Base-by-base conservation (phyloP, 257 asterid genomes). In the Salvia rosmarinus region DNA sequence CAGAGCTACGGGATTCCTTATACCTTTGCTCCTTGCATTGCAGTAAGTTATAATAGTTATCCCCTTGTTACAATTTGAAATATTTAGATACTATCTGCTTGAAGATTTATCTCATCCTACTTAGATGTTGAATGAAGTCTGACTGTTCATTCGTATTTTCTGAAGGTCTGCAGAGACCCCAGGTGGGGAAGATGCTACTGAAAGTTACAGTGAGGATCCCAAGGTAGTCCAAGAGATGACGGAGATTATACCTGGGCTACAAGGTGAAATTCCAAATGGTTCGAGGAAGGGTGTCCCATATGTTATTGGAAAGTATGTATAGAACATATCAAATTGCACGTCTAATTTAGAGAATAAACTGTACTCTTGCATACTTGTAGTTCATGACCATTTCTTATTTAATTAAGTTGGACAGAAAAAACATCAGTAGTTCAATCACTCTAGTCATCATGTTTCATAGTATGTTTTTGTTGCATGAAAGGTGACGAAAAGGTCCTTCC, bases 101-200 rank as follows among this genome's bases (percentile, higher is more conserved):
- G 9, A 19, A 43, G 43, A 49, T 9, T 17, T 2, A 50, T 40
- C 44, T 30, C n/a, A n/a, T n/a, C 42, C 17, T 44, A 37, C 67
- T 49, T 11, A 42, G 32, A 64, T 68, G 61, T 47, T 56, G 37
- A 60, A 37, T 50, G 42, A 64, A 40, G 43, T 57, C 67, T 57
- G 50, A 20, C 19, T 25, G 61, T 61, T 66, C 14, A 40, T 75
- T 54, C 49, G 30, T 25, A 44, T 20, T 72, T 52, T 39, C 58
- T 72, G 66, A 69, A 91, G 98, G 98, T 91, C 20, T 91, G 98
- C 80, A 79, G 98, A 84, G 98, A 91, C 82, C 98, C 98, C 39
- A 85, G 98, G 82, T 91, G 98, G 98, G 98, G 98, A 60, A 84
- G 98, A 73, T 91, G 98, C 82, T 91, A 91, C 9, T n/a, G 97